A percentile compares a stretch with the other conserved stretches of the same genome.
Evolutionary conservation across 805 yeast species (phyloP).

Genomic region (Starmerella scarabaei): DNA sequence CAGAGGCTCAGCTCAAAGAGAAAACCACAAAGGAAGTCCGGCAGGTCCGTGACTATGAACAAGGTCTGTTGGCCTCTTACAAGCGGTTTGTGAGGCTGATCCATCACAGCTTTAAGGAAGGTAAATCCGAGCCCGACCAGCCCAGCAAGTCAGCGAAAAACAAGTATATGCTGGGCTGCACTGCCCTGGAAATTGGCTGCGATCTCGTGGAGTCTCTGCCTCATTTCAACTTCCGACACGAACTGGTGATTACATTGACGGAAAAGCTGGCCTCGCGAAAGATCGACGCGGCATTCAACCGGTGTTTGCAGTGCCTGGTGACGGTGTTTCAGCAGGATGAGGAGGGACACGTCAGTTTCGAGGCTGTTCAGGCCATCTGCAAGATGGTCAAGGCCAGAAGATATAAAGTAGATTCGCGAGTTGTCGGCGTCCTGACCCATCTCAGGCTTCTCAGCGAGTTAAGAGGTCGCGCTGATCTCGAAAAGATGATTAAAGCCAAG

Average conservation of each 20-base stretch:
- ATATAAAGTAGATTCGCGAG: slow-evolving; percentile 73
- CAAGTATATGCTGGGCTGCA: slow-evolving; percentile 22
- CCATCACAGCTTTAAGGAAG: slow-evolving; percentile 31
- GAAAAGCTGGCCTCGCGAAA: slow-evolving; percentile 49
- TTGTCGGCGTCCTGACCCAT: slow-evolving; percentile 58
- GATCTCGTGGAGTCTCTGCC: slow-evolving; percentile 57
- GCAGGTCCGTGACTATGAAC: slow-evolving; percentile 66
- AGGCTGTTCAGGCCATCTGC: slow-evolving; percentile 51
- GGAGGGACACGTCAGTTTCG: slow-evolving; percentile 70
- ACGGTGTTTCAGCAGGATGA: slow-evolving; percentile 61
- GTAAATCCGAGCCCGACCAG: slow-evolving; percentile 22
- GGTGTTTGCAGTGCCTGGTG: slow-evolving; percentile 54
- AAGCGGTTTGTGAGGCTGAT: slow-evolving; percentile 50
- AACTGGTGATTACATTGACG: slow-evolving; percentile 51
- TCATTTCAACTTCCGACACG: slow-evolving; percentile 72
- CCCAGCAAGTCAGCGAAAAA: neutral
- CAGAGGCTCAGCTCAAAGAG: slow-evolving; percentile 69
- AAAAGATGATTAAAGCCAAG: slow-evolving; percentile 36
- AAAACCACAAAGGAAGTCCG: slow-evolving; percentile 76
- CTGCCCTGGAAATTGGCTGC: slow-evolving; percentile 64
- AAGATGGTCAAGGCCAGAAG: slow-evolving; percentile 62
- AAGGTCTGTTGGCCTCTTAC: slow-evolving; percentile 57
- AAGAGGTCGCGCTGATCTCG: slow-evolving; percentile 26
- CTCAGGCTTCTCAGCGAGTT: slow-evolving; percentile 34
- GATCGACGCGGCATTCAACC: slow-evolving; percentile 38